Evolutionary conservation across 2,329 filamentous ascomycete species (phyloP).

Genomic region (Dothideomycetes sp.): DNA sequence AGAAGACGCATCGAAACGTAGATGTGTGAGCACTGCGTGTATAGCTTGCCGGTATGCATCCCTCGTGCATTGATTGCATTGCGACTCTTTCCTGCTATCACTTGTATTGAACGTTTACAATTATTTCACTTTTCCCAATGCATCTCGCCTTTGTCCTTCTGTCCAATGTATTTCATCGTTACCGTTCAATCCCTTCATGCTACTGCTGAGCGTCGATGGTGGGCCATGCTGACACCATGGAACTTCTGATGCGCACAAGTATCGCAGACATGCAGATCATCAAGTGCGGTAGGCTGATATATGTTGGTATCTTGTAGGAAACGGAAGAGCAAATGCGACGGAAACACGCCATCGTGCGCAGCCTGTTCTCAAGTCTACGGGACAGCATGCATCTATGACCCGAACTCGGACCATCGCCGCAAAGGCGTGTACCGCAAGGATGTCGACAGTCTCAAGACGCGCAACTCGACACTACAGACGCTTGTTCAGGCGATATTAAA

Average conservation of each 20-base stretch:
- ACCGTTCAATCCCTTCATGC: no score
- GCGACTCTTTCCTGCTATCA: background rate
- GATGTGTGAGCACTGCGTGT: conserved; percentile 27
- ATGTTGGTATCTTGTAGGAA: conserved; percentile 14
- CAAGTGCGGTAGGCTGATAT: conserved; percentile 6
- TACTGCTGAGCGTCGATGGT: no score
- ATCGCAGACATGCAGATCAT: no score
- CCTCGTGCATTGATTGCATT: background rate
- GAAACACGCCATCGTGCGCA: conserved; percentile 80
- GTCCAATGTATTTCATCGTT: no score
- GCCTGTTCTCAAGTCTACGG: conserved; percentile 93
- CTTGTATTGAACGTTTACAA: no score
- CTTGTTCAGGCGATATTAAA: conserved; percentile 88
- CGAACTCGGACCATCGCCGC: conserved; percentile 86
- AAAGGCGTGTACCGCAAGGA: conserved; percentile 97
- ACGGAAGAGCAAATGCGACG: conserved; percentile 56
- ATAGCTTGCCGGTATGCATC: conserved; percentile 21
- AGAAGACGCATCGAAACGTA: conserved; percentile 29
- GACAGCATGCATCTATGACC: conserved; percentile 87
- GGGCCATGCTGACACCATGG: no score
- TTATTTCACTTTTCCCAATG: no score
- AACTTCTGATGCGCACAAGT: no score
- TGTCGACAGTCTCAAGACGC: conserved; percentile 75
- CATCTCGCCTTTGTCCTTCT: no score
- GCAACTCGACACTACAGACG: conserved; percentile 80